Evolutionary conservation across 805 yeast genomes (phyloP), one percentile per base, ranked within the genome.

Genomic region (Kuraishia hungarica): DNA sequence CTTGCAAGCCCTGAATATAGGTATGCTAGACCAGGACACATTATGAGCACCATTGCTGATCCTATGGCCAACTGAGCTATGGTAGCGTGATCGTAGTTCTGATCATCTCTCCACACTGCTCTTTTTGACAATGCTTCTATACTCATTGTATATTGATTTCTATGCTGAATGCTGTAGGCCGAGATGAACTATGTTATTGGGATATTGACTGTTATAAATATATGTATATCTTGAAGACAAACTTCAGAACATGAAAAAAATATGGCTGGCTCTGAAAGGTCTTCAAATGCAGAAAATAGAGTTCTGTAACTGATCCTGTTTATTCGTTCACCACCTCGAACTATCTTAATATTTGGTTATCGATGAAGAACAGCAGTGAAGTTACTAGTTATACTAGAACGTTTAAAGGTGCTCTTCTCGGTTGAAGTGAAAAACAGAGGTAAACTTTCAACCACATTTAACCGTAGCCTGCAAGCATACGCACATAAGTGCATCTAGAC

Each of bases 21-120:
- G 66, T 92, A 89, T 2, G 96, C 97, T 63, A 93, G 81, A 19
- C 97, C 98, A 20, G 97, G 97, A 26, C 93, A 82, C 98, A 93
- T 93, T 62, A 92, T 76, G 73, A 93, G 81, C 53, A 92, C 96
- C 64, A 89, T 66, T 23, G 88, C 81, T 1, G 88, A 76, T 39
- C 87, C 86, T 8, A 83, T 63, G 17, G 86, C 72, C 59, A 86
- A 76, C 60, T 84, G 74, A 23, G 75, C 68, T 13, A 79, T 71
- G 1, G 78, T 72, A 7, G 81, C 78, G 5, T 72, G 71, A 59
- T 77, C 81, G 58, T 79, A 78, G 13, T 53, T 54, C 19, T 50
- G 55, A 39, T 60, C 59, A 47, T 61, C 66, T 50, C 54, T 56
- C 65, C 67, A 65, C 28, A 48, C 26, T 15, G 29, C 20, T 21